Percentiles rank a stretch among this genome's conserved stretches.
These are phyloP conservation scores for Coemansia pectinata DNA, from an alignment of 192 early-diverging fungal species.

Conservation along the genomic window DNA sequence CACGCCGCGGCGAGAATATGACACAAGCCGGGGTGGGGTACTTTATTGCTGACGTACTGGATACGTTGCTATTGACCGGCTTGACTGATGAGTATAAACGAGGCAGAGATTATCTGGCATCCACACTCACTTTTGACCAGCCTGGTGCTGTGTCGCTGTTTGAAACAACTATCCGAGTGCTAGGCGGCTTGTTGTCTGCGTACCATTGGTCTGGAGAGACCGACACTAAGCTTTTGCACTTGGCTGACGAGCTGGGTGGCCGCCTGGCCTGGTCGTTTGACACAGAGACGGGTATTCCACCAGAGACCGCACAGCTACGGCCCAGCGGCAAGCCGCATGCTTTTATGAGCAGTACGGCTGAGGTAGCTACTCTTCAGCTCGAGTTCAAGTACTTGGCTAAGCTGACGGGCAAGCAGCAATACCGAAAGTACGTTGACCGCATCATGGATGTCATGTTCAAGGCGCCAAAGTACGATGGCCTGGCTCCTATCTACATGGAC, in stretches of 20 bases:
- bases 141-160: slow-evolving; percentile 69
- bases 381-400: slow-evolving; percentile 86
- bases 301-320: slow-evolving; percentile 32
- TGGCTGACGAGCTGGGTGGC: slow-evolving; percentile 77
- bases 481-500: slow-evolving; percentile 72
- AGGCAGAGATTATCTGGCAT: slow-evolving; percentile 67
- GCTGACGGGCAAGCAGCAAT: slow-evolving; percentile 71
- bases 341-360: slow-evolving; percentile 56
- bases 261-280: slow-evolving; percentile 66
- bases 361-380: slow-evolving; percentile 81
- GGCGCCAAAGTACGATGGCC: slow-evolving; percentile 52
- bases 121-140: slow-evolving; percentile 64
- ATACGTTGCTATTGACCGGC: slow-evolving; percentile 80
- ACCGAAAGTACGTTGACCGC: slow-evolving; percentile 69
- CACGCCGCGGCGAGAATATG: slow-evolving; percentile 66
- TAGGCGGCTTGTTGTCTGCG: slow-evolving; percentile 81
- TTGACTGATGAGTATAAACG: slow-evolving; percentile 71
- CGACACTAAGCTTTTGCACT: slow-evolving; percentile 60
- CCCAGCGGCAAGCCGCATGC: slow-evolving; percentile 18
- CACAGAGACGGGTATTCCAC: slow-evolving; percentile 43
- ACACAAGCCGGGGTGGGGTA: slow-evolving; percentile 66
- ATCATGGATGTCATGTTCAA: slow-evolving; percentile 43
- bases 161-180: slow-evolving; percentile 82
- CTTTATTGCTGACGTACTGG: slow-evolving; percentile 85
- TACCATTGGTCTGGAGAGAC: slow-evolving; percentile 64